These are phyloP conservation scores for Meira nashicola DNA, from an alignment of 1,284 basidiomycete genomes.

Conservation along the genomic window DNA sequence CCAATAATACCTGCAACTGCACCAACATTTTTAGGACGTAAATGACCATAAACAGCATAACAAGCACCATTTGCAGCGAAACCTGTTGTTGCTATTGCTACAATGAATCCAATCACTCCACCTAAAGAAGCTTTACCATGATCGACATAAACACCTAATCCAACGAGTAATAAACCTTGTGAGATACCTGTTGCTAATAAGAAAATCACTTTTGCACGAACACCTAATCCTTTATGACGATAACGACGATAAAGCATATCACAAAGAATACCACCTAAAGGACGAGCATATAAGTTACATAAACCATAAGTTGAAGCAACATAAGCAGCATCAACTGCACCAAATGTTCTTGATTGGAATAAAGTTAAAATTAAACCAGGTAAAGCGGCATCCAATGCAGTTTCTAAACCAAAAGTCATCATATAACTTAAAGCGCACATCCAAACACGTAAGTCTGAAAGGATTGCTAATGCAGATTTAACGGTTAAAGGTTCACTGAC, in stretches of 20 bases:
- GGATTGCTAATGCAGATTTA: conserved; percentile 53
- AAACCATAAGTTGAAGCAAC: conserved; percentile 58
- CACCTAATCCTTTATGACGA: conserved; percentile 51
- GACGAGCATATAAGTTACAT: conserved; percentile 61
- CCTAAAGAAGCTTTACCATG: conserved; percentile 24
- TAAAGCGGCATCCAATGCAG: conserved; percentile 62
- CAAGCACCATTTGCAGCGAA: conserved; percentile 39
- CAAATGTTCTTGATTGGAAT: conserved; percentile 27
- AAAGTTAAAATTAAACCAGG: conserved; percentile 57
- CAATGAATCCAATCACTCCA: conserved; percentile 41
- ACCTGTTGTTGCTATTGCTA: conserved; percentile 35
- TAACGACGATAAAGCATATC: conserved; percentile 58
- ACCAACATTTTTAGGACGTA: conserved; percentile 36
- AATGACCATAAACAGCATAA: conserved; percentile 38
- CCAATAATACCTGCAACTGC: conserved; percentile 40
- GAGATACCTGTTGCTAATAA: conserved; percentile 57
- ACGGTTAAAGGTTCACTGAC: conserved; percentile 59
- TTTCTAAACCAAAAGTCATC: conserved; percentile 60
- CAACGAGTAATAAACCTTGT: conserved; percentile 59
- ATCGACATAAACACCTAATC: conserved; percentile 58
- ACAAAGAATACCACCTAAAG: conserved; percentile 59
- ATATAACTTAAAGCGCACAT: conserved; percentile 60
- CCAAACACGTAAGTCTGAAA: conserved; percentile 61
- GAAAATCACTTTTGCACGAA: conserved; percentile 60
- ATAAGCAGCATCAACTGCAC: conserved; percentile 28